phyloP scores from a whole-genome alignment of 169 alveolate genomes.

The Babesia ovata region DNA sequence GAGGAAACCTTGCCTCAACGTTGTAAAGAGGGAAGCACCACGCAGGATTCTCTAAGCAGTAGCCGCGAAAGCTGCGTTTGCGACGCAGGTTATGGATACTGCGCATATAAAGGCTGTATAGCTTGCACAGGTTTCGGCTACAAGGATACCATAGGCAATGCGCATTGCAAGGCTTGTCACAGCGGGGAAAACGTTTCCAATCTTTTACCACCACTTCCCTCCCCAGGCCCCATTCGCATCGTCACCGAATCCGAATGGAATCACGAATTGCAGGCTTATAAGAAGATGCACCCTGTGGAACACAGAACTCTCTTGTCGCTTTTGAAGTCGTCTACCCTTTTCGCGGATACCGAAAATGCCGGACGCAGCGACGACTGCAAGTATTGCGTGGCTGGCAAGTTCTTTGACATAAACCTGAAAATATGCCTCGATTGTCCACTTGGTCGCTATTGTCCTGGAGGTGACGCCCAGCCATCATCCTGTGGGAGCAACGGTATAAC shows the following conservation, averaged over 20 bases:
- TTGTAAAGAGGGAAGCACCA: conserved; percentile 55
- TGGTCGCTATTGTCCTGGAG: conserved; percentile 63
- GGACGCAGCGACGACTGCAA: conserved; percentile 14
- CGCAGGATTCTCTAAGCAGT: conserved; percentile 12
- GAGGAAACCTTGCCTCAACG: conserved; percentile 6
- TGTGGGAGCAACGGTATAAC: conserved; percentile 57
- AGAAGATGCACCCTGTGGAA: not conserved
- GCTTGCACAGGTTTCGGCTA: conserved; percentile 62
- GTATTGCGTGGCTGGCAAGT: conserved; percentile 56
- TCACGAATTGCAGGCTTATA: not conserved
- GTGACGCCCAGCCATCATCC: conserved; percentile 38
- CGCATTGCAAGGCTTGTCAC: conserved; percentile 46
- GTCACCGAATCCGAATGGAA: conserved; percentile 9
- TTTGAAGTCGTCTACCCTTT: not conserved
- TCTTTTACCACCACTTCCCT: not conserved
- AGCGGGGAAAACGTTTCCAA: conserved; percentile 1
- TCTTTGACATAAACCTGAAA: conserved; percentile 36
- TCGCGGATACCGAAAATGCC: conserved; percentile 16
- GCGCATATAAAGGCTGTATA: conserved; percentile 16
- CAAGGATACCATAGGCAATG: conserved; percentile 56
- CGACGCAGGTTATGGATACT: conserved; percentile 72
- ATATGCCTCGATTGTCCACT: conserved; percentile 52
- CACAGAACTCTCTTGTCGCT: not conserved
- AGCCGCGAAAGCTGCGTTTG: conserved; percentile 61
- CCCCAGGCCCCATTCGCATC: conserved; percentile 8